Conservation (phyloP, 2,329 filamentous ascomycete species). For the Ascomycota sp. region DNA sequence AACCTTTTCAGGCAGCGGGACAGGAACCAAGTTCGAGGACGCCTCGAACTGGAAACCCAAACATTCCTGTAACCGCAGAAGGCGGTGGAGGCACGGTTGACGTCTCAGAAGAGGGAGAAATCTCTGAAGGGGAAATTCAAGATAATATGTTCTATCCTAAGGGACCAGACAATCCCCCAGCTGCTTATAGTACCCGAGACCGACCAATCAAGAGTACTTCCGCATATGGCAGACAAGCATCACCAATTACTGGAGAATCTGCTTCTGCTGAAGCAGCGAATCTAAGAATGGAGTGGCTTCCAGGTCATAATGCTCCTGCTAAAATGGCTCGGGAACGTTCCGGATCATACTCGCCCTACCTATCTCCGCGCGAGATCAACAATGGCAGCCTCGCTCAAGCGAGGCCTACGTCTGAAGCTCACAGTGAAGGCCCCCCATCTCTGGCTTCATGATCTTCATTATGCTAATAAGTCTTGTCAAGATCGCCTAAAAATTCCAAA, state of each 20-base stretch:
- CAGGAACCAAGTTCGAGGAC: neutral
- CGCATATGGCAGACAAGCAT: too few relatives aligned
- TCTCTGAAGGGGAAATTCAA: conserved; percentile 46
- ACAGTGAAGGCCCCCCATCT: conserved; percentile 1
- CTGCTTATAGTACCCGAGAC: too few relatives aligned
- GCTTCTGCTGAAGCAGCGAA: neutral
- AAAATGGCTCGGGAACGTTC: conserved; percentile 18
- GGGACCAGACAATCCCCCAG: conserved; percentile 9
- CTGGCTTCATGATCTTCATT: neutral
- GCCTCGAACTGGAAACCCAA: neutral
- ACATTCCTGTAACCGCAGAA: conserved; percentile 1
- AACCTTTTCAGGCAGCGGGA: neutral
- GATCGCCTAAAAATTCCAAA: too few relatives aligned
- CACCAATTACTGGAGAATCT: too few relatives aligned
- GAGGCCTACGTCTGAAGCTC: conserved; percentile 20
- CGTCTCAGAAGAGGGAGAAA: conserved; percentile 46
- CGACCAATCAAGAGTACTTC: too few relatives aligned
- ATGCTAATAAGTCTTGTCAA: too few relatives aligned
- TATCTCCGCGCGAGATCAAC: conserved; percentile 26
- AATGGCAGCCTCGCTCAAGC: neutral
- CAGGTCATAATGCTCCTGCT: neutral
- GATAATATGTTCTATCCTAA: conserved; percentile 19
- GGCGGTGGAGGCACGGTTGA: conserved; percentile 1
- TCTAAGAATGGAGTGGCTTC: too few relatives aligned
- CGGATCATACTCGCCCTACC: conserved; percentile 28